Evolutionary conservation across 192 early-diverging fungal genomes (phyloP).

Genomic region (Coemansia sp.): DNA sequence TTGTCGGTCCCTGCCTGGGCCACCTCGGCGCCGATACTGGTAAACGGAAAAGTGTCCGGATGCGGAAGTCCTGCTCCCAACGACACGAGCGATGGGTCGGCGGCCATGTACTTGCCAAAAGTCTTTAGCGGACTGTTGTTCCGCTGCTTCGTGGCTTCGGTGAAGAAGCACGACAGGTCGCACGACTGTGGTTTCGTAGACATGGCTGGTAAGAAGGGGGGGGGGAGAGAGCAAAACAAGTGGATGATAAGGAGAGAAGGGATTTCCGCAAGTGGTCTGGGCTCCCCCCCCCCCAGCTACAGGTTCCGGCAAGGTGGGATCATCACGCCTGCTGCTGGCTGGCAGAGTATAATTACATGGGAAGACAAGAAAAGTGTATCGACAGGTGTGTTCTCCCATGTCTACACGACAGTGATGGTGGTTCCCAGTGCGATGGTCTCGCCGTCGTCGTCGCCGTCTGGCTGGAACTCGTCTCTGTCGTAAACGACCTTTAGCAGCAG

Average conservation of each 20-base stretch:
- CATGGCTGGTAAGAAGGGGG: no score
- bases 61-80: conserved; percentile 70
- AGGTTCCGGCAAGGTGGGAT: no score
- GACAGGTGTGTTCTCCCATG: no score
- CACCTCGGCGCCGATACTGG: conserved; percentile 47
- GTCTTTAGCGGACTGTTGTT: conserved; percentile 46
- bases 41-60: conserved; percentile 60
- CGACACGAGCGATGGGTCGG: conserved; percentile 54
- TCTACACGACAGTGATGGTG: conserved; percentile 16
- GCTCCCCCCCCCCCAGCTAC: no score
- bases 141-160: conserved; percentile 28
- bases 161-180: conserved; percentile 36
- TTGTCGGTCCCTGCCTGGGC: conserved; percentile 56
- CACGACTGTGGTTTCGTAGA: conserved; percentile 15
- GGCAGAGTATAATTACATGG: neutral
- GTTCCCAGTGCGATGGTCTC: conserved; percentile 16
- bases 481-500: conserved; percentile 87
- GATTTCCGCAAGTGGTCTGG: no score
- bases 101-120: conserved; percentile 35
- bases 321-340: no score
- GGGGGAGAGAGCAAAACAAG: neutral
- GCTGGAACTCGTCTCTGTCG: conserved; percentile 56
- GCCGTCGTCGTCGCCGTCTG: conserved; percentile 22
- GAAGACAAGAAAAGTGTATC: no score
- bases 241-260: neutral